phyloP scores from a whole-genome alignment of 2,329 filamentous ascomycete genomes.

The Claviceps purpurea region DNA sequence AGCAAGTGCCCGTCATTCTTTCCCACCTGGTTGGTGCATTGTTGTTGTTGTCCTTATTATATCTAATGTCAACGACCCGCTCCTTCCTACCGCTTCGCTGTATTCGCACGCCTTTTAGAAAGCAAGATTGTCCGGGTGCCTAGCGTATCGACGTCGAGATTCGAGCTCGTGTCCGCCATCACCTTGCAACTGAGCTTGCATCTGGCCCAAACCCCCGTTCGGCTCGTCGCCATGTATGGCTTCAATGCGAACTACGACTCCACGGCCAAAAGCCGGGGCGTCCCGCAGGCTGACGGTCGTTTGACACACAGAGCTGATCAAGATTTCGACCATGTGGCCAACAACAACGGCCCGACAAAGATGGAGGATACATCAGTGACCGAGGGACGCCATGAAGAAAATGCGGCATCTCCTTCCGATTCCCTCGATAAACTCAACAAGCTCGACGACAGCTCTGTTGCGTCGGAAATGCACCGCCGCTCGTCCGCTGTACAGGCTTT shows the following conservation, averaged over 20 bases:
- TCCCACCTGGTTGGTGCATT: not conserved
- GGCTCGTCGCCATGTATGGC: constrained; percentile 9
- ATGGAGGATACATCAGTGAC: constrained; percentile 25
- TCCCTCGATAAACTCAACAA: constrained; percentile 17
- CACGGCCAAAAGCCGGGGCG: constrained; percentile 29
- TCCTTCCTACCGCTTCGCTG: too few relatives aligned
- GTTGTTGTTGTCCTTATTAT: too few relatives aligned
- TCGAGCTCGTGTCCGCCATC: not conserved
- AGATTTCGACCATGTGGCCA: constrained; percentile 12
- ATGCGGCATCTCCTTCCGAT: constrained; percentile 14
- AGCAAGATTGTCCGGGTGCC: not conserved
- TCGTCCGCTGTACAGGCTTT: constrained; percentile 40
- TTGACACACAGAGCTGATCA: constrained; percentile 12
- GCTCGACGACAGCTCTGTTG: constrained; percentile 7
- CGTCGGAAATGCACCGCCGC: constrained; percentile 34
- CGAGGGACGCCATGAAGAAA: constrained; percentile 20
- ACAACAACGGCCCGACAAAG: constrained; percentile 16
- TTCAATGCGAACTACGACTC: constrained; percentile 32
- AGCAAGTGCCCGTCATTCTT: not conserved
- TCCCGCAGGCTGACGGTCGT: constrained; percentile 17
- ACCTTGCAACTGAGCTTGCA: not conserved
- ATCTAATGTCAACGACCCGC: too few relatives aligned
- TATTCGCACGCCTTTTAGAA: too few relatives aligned
- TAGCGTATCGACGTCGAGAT: not conserved
- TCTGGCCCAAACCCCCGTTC: not conserved